phyloP scores from a whole-genome alignment of 345 rosid species.

The Camelina neglecta region DNA sequence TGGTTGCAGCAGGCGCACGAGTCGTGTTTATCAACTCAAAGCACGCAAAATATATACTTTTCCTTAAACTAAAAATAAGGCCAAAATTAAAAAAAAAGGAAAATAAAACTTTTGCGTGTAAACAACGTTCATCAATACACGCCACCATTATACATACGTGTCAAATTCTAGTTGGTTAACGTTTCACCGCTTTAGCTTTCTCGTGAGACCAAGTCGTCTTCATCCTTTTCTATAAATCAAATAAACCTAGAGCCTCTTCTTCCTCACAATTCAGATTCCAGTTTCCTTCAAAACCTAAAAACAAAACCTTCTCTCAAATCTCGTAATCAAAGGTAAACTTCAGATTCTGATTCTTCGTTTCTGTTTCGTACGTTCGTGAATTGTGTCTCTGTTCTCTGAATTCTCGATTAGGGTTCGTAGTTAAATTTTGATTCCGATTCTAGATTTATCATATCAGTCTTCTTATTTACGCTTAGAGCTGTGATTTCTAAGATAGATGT shows the following conservation, averaged over 20 bases:
- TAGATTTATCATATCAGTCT: background rate
- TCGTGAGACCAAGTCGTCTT: conserved; percentile 42
- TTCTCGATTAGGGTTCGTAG: background rate
- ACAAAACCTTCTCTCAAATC: background rate
- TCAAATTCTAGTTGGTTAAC: background rate
- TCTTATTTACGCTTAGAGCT: background rate
- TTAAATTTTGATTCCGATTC: background rate
- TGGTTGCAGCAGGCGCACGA: conserved; percentile 12
- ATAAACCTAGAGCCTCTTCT: background rate
- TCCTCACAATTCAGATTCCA: background rate
- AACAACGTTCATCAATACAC: conserved; percentile 26
- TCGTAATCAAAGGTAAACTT: conserved; percentile 28
- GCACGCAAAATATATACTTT: conserved; percentile 33
- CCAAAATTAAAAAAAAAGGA: background rate
- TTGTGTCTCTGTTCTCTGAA: background rate
- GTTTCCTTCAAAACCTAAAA: background rate
- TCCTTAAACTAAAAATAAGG: conserved; percentile 12
- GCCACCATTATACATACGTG: conserved; percentile 27
- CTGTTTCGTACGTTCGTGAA: background rate
- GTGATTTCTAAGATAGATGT: background rate
- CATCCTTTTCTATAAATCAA: conserved; percentile 32
- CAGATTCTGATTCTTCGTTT: background rate
- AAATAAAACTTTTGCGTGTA: conserved; percentile 20
- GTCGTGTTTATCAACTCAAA: conserved; percentile 36
- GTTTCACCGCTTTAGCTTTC: conserved; percentile 29